Evolutionary conservation across 306 rosid species (phyloP).

Genomic region (Trifolium dubium): DNA sequence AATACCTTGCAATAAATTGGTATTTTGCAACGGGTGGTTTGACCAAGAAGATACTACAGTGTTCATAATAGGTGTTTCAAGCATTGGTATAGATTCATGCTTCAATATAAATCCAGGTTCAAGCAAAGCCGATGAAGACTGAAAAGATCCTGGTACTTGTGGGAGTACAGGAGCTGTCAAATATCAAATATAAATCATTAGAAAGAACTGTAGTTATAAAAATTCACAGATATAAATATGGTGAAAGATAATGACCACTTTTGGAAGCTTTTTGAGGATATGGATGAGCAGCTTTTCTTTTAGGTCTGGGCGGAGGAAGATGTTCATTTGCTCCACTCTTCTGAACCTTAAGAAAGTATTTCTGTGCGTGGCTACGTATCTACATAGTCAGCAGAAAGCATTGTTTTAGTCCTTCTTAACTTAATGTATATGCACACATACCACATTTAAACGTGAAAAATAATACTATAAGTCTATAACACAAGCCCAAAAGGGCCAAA

Average conservation of each 20-base stretch:
- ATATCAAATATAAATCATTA: conserved; percentile 35
- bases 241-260: conserved; percentile 53
- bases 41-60: conserved; percentile 66
- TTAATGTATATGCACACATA: not conserved
- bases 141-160: conserved; percentile 68
- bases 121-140: conserved; percentile 65
- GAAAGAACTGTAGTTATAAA: conserved; percentile 33
- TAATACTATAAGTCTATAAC: not conserved
- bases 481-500: not conserved
- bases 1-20: conserved; percentile 55
- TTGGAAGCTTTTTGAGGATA: conserved; percentile 97
- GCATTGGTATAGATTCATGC: conserved; percentile 67
- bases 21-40: conserved; percentile 56
- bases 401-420: conserved; percentile 21
- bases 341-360: conserved; percentile 93
- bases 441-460: conserved; percentile 8
- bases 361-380: conserved; percentile 99
- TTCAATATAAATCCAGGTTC: conserved; percentile 64
- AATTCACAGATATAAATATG: not conserved
- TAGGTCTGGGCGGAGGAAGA: conserved; percentile 98
- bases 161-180: conserved; percentile 61
- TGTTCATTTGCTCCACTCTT: conserved; percentile 90
- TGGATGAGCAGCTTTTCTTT: conserved; percentile 95
- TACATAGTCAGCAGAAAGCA: conserved; percentile 36
- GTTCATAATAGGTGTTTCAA: conserved; percentile 55